Percentiles rank a stretch among this genome's conserved stretches.
Evolutionary conservation across 805 yeast genomes (phyloP).

Genomic region (Candida namnaoensis): DNA sequence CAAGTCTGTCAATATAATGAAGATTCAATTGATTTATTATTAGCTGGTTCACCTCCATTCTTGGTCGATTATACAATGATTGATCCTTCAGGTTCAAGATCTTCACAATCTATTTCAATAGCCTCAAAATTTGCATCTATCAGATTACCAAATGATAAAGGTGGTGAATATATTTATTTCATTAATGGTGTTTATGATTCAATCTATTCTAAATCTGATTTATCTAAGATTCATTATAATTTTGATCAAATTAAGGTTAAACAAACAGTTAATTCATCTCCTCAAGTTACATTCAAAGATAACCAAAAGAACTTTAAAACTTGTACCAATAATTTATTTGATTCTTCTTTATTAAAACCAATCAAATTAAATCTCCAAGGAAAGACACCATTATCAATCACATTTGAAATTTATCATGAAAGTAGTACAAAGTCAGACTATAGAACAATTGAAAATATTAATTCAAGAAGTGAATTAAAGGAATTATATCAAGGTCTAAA

Average conservation of each 20-base stretch:
- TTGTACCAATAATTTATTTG: constrained; percentile 32
- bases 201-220: constrained; percentile 38
- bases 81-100: constrained; percentile 43
- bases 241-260: constrained; percentile 28
- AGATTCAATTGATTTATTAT: constrained; percentile 37
- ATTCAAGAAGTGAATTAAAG: constrained; percentile 26
- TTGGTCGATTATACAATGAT: constrained; percentile 56
- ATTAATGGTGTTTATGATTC: constrained; percentile 62
- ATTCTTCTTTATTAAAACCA: constrained; percentile 31
- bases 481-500: constrained; percentile 42
- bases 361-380: constrained; percentile 54
- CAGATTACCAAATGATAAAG: constrained; percentile 29
- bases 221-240: constrained; percentile 18
- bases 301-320: constrained; percentile 41
- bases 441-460: constrained; percentile 34
- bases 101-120: constrained; percentile 33
- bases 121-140: constrained; percentile 43
- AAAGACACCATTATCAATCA: constrained; percentile 49
- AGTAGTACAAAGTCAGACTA: constrained; percentile 43
- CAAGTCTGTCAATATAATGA: constrained; percentile 41
- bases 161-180: constrained; percentile 56
- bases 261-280: constrained; percentile 54
- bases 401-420: constrained; percentile 52
- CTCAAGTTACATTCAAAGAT: constrained; percentile 43
- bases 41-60: constrained; percentile 60